phyloP scores from a whole-genome alignment of 2,329 filamentous ascomycete genomes.

The Phyllosticta citrichinensis region DNA sequence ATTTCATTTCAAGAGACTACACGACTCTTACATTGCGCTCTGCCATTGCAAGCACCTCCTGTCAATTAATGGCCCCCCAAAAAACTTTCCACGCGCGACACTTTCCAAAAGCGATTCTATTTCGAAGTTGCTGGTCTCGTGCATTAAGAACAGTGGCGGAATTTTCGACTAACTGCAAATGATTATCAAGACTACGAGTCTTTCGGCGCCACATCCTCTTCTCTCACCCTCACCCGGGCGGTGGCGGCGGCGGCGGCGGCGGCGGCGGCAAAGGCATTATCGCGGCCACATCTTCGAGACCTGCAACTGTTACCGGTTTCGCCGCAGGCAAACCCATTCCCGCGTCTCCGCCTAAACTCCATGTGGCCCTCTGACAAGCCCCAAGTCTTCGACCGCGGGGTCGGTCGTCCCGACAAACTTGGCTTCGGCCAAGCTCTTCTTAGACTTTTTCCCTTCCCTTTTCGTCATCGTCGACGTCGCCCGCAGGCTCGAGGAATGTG shows the following conservation, averaged over 20 bases:
- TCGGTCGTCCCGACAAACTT: neutral
- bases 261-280: neutral
- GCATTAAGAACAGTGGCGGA: neutral
- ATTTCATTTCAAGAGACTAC: neutral
- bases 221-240: neutral
- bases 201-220: neutral
- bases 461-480: neutral
- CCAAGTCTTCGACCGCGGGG: neutral
- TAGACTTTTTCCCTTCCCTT: neutral
- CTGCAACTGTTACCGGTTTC: neutral
- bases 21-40: neutral
- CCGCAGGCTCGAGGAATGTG: neutral
- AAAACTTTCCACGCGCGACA: neutral
- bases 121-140: neutral
- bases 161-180: neutral
- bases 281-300: neutral
- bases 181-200: neutral
- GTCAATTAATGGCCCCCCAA: neutral
- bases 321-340: neutral
- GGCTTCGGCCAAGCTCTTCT: neutral
- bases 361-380: neutral
- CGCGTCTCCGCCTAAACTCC: neutral
- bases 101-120: neutral
- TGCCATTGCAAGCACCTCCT: neutral
- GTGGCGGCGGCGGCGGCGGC: neutral